A percentile compares a stretch with the other conserved stretches of the same genome.
These are phyloP conservation scores for Globisporangium canariense DNA, from an alignment of 352 stramenopile genomes.

Conservation along the genomic window DNA sequence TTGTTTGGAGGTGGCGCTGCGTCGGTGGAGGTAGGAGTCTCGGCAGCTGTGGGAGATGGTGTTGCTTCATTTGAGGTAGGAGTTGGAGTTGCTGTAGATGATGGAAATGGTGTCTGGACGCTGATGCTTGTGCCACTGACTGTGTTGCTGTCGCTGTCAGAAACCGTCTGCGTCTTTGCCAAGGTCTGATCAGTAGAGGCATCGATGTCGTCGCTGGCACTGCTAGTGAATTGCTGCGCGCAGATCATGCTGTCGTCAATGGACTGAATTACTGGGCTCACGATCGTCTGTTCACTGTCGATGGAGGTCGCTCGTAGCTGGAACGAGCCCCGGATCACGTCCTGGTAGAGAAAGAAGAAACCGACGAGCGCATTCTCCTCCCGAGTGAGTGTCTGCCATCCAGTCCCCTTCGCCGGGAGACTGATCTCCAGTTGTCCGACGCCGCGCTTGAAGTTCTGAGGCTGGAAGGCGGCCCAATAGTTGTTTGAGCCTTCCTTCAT, in stretches of 20 bases:
- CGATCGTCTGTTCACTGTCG: neutral
- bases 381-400: slow-evolving; percentile 7
- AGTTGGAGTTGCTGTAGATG: too few species aligned
- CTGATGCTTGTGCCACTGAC: neutral
- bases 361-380: slow-evolving; percentile 5
- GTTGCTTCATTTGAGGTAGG: neutral
- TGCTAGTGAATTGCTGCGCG: slow-evolving; percentile 2
- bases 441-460: slow-evolving; percentile 15
- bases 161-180: neutral
- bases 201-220: neutral
- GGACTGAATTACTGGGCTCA: neutral
- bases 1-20: neutral
- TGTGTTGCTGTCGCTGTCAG: neutral
- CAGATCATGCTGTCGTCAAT: neutral
- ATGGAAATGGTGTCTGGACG: too few species aligned
- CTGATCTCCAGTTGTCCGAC: slow-evolving; percentile 15
- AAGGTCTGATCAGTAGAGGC: neutral
- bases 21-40: neutral
- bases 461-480: slow-evolving; percentile 15
- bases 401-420: neutral
- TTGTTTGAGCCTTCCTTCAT: slow-evolving; percentile 15
- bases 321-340: neutral
- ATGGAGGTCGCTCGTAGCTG: slow-evolving; percentile 3
- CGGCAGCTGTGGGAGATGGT: neutral
- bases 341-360: slow-evolving; percentile 9